Base-by-base conservation (phyloP, 2,329 filamentous ascomycete genomes). In the Neophaeococcomyces aloes region DNA sequence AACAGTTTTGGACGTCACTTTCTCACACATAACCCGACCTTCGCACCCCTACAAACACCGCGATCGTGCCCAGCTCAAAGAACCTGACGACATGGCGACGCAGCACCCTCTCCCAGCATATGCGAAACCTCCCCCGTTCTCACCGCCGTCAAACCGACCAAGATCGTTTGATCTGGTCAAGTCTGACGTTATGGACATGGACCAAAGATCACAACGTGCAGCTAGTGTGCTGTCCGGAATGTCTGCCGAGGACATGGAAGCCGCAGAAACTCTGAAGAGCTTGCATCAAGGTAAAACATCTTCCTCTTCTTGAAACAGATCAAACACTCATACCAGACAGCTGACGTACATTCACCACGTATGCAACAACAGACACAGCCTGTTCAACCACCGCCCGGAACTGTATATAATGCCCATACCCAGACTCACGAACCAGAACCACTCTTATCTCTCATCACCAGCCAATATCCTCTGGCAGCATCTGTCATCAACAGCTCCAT, bases 401-500 rank as follows among this genome's bases (percentile, higher is more conserved):
- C 54, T 46, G 51, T 58, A 46, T 55, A 49, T 38, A 55, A 61
- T 63, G 65, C 70, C 1, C 64, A 70, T 11, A 27, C 23, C 10
- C 23, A 27, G 23, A 27, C 23, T 27, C 23, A 27, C 21, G 74
- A 81, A 31, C 72, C 78, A 4, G 87, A 95, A 61, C 91, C 88
- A 1, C 71, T 95, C 4, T 70, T 96, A 3, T 84, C 86, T 4
- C 76, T 96, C 1, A 75, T 96, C 17, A 93, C 87, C 0, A 88
- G 86, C 2, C 85, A 85, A 1, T 87, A 95, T 58, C 89, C 89
- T 0, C 71, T 93, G 48, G 75, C 95, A 13, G 86, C 85, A 7
- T 86, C 79, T 21, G 86, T 87, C 0, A 88, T 94, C 54, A 86
- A 85, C 53, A 80, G 81, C 41, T 89, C 87, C 0, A 75, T 89